These are phyloP conservation scores for Viola pubescens DNA, from an alignment of 441 rosid genomes.

Conservation along the genomic window DNA sequence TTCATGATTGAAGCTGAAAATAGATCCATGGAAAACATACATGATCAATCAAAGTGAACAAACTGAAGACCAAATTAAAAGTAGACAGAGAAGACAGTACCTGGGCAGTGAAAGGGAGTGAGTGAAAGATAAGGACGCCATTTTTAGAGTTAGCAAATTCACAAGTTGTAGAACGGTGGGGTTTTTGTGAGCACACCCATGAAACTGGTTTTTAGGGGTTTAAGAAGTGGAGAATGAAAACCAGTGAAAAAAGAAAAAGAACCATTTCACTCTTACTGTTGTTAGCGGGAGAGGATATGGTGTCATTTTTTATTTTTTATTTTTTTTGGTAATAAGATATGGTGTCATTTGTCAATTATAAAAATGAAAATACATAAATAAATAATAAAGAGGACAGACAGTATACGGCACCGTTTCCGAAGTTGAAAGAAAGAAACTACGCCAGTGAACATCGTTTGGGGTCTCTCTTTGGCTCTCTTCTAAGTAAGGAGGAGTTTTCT, in stretches of 20 bases:
- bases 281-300: not conserved
- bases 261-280: too few species aligned
- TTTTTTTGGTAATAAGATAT: not conserved
- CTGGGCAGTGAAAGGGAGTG: constrained; percentile 58
- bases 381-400: too few species aligned
- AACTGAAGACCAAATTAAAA: not conserved
- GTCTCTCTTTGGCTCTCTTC: not conserved
- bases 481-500: not conserved
- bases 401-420: too few species aligned
- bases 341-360: not conserved
- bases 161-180: not conserved
- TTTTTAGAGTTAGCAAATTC: constrained; percentile 19
- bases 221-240: too few species aligned
- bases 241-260: too few species aligned
- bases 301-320: not conserved
- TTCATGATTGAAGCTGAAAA: too few species aligned
- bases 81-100: constrained; percentile 22
- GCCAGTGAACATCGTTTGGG: too few species aligned
- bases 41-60: not conserved
- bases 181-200: too few species aligned
- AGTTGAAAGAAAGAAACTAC: too few species aligned
- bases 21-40: not conserved
- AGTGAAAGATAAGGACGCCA: constrained; percentile 62
- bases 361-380: not conserved
- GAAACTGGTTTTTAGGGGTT: too few species aligned